Base-by-base conservation (phyloP, 306 rosid genomes). In the Erythrophleum fordii region DNA sequence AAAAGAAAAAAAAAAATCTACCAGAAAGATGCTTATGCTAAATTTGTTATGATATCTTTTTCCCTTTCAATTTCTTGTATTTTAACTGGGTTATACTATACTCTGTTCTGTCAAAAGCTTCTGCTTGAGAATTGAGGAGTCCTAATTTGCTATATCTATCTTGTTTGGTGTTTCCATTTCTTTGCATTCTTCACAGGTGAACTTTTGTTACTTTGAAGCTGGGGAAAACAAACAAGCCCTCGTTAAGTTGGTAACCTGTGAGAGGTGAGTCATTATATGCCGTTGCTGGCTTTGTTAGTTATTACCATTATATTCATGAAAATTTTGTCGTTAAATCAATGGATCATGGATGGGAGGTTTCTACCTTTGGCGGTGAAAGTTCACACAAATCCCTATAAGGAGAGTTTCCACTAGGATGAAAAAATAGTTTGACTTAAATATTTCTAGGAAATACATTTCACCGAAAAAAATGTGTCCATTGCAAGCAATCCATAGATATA, bases 191-290 rank as follows among this genome's bases (percentile, higher is more conserved):
- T 65, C 87, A 69, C 86, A 93, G 99, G 97, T 95, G 75, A 95
- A 95, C 79, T 95, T 95, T 76, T 91, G 89, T 81, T 95, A 95
- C 83, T 89, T 79, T 64, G 99, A 95, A 91, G 97, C 95, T 60
- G 97, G 95, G 67, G 97, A 95, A 87, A 85, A 93, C 86, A 95
- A 95, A 80, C 99, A 95, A 76, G 97, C 97, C 64, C 90, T 95
- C 26, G 97, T 95, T 81, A 95, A 95, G 86, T 83, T 95, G 90
- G 97, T 93, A 81, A 64, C 90, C 18, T 95, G 97, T 90, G 95
- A 88, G 86, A 90, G 97, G 97, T 91, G 77, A 77, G 91, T 88
- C 13, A 25, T 59, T 79, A 56, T 52, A 75, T 82, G 52, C 42
- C 52, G 34, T 6, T 81, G 22, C 60, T 70, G 20, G 61, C 72